phyloP scores from a whole-genome alignment of 495 filamentous ascomycete genomes.

The Elaphomyces granulatus region DNA sequence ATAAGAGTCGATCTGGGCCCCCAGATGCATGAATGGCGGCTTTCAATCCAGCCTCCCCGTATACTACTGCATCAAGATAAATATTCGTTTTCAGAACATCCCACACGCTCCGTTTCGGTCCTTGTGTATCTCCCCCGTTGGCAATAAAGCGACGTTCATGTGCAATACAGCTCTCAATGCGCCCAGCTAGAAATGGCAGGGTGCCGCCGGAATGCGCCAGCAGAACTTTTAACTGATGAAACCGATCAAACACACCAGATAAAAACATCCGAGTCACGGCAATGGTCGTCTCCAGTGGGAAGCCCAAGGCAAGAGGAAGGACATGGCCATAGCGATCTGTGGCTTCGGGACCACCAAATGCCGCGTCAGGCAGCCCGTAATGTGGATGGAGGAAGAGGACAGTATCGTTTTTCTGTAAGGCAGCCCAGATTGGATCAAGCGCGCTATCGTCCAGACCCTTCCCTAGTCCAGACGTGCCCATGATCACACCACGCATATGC shows the following conservation, averaged over 20 bases:
- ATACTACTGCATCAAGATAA: conserved; percentile 81
- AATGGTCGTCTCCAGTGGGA: conserved; percentile 89
- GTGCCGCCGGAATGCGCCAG: conserved; percentile 84
- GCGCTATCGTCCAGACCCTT: conserved; percentile 65
- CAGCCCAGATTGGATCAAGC: conserved; percentile 54
- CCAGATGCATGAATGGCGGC: conserved; percentile 45
- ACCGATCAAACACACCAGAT: conserved; percentile 69
- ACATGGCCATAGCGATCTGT: conserved; percentile 70
- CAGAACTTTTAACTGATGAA: conserved; percentile 53
- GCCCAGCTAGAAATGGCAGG: conserved; percentile 74
- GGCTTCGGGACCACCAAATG: conserved; percentile 48
- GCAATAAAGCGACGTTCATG: conserved; percentile 63
- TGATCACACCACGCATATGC: conserved; percentile 70
- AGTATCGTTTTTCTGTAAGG: conserved; percentile 45
- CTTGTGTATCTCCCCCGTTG: conserved; percentile 33
- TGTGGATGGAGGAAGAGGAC: conserved; percentile 85
- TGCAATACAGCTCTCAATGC: conserved; percentile 74
- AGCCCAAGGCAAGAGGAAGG: conserved; percentile 72
- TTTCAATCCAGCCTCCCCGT: conserved; percentile 57
- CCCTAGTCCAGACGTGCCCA: conserved; percentile 75
- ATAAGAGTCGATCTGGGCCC: conserved; percentile 54
- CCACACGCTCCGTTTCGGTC: conserved; percentile 46
- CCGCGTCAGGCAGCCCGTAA: conserved; percentile 68
- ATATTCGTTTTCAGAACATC: conserved; percentile 76
- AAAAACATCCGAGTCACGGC: conserved; percentile 79